phyloP scores from a whole-genome alignment of 2,329 filamentous ascomycete genomes.

The Cladorrhinum sp. region DNA sequence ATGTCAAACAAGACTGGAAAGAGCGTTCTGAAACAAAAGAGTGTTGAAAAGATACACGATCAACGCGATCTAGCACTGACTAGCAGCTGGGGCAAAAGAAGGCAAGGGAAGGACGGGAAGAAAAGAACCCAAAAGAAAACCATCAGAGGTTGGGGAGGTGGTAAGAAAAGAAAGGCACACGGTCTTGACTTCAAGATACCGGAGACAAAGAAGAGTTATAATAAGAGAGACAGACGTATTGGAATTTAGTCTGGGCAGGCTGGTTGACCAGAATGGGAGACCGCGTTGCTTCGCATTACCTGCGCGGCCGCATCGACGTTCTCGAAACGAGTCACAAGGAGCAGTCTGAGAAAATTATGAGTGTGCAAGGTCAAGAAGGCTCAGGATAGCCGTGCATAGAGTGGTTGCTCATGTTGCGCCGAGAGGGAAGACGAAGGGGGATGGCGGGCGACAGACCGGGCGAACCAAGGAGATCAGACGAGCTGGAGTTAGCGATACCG shows the following conservation, averaged over 20 bases:
- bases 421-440: not conserved
- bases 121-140: slow-evolving; percentile 9
- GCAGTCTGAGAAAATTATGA: not conserved
- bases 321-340: not conserved
- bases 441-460: not conserved
- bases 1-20: not conserved
- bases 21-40: slow-evolving; percentile 13
- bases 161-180: slow-evolving; percentile 11
- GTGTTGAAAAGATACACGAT: slow-evolving; percentile 30
- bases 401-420: not conserved
- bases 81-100: slow-evolving; percentile 26
- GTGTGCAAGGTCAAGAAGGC: not conserved
- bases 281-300: not conserved
- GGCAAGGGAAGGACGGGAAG: slow-evolving; percentile 14
- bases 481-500: not conserved
- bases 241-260: not conserved
- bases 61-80: slow-evolving; percentile 34
- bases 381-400: not conserved
- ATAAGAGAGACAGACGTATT: not conserved
- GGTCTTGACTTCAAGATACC: not conserved
- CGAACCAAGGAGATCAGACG: slow-evolving; percentile 7
- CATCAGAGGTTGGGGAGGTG: not conserved
- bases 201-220: not conserved
- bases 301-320: not conserved
- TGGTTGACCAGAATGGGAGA: not conserved